A percentile compares a stretch with the other conserved stretches of the same genome.
phyloP scores from a whole-genome alignment of 1,139 yeast genomes.

The Suhomyces yuchorum region DNA sequence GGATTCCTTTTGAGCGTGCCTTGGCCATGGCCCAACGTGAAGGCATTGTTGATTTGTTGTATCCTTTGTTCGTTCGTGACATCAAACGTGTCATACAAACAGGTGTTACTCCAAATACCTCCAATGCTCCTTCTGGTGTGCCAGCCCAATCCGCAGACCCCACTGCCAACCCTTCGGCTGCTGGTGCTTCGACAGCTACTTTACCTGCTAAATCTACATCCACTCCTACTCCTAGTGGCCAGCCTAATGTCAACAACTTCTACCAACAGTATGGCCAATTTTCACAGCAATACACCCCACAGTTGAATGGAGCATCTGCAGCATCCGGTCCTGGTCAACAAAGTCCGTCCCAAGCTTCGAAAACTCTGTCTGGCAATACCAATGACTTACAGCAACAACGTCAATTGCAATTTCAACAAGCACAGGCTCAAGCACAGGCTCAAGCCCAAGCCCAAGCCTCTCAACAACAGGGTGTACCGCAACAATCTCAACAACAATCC shows the following conservation, averaged over 20 bases:
- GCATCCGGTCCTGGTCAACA: constrained; percentile 14
- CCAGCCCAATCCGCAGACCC: constrained; percentile 18
- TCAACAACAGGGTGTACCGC: constrained; percentile 15
- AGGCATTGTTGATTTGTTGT: constrained; percentile 79
- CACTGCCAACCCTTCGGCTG: constrained; percentile 17
- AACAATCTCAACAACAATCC: constrained; percentile 15
- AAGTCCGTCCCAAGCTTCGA: constrained; percentile 11
- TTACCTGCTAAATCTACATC: constrained; percentile 19
- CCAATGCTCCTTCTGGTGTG: constrained; percentile 16
- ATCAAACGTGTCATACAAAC: constrained; percentile 69
- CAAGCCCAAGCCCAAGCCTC: constrained; percentile 14
- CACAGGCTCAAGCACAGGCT: constrained; percentile 16
- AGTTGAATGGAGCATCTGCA: constrained; percentile 18
- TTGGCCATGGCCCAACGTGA: constrained; percentile 88
- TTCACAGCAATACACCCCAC: constrained; percentile 19
- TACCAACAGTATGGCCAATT: constrained; percentile 27
- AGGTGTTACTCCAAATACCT: constrained; percentile 44
- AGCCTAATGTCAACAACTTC: constrained; percentile 22
- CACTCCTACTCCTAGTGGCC: constrained; percentile 17
- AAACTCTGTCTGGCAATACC: constrained; percentile 7
- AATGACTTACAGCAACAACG: constrained; percentile 17
- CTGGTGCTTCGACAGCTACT: constrained; percentile 16
- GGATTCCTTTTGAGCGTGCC: constrained; percentile 97
- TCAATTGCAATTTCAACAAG: constrained; percentile 20
- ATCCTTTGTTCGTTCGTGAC: constrained; percentile 87